Evolutionary conservation across 2,329 filamentous ascomycete species (phyloP).

Genomic region (Fusarium sp.): DNA sequence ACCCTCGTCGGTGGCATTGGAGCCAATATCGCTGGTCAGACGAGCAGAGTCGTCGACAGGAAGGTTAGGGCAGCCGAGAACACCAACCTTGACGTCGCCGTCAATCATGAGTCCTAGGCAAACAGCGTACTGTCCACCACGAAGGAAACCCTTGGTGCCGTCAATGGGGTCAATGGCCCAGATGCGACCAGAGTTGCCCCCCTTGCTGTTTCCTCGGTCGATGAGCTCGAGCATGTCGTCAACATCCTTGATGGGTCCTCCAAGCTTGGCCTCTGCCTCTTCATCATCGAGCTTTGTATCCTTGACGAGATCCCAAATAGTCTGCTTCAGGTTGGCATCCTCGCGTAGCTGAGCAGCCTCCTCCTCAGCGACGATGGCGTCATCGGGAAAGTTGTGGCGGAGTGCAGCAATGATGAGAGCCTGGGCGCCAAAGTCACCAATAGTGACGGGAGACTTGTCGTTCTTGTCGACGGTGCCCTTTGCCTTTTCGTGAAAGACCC

Average conservation of each 20-base stretch:
- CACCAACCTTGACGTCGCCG: slow-evolving; percentile 92
- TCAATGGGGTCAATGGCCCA: slow-evolving; percentile 99
- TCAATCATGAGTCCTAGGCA: slow-evolving; percentile 93
- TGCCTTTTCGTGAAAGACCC: slow-evolving; percentile 79
- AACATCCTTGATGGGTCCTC: slow-evolving; percentile 76
- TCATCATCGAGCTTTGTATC: slow-evolving; percentile 73
- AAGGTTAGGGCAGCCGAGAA: slow-evolving; percentile 95
- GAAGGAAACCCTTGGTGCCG: slow-evolving; percentile 95
- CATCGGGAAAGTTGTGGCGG: slow-evolving; percentile 87
- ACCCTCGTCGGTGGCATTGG: slow-evolving; percentile 79
- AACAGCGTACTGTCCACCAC: slow-evolving; percentile 96
- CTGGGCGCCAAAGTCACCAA: slow-evolving; percentile 98
- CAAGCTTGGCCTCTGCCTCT: slow-evolving; percentile 70
- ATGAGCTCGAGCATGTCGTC: slow-evolving; percentile 76
- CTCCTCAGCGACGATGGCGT: slow-evolving; percentile 95
- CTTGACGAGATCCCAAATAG: slow-evolving; percentile 87
- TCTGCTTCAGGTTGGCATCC: slow-evolving; percentile 72
- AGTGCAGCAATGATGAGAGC: slow-evolving; percentile 94
- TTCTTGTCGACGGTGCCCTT: slow-evolving; percentile 93
- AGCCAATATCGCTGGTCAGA: slow-evolving; percentile 75
- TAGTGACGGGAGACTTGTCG: slow-evolving; percentile 96
- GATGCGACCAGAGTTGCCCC: slow-evolving; percentile 81
- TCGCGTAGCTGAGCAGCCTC: slow-evolving; percentile 84
- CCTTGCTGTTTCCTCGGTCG: slow-evolving; percentile 76
- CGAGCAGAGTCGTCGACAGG: slow-evolving; percentile 80